Percentiles rank a stretch among this genome's conserved stretches.
These are phyloP conservation scores for Xylaria flabelliformis DNA, from an alignment of 495 filamentous ascomycete species.

Conservation along the genomic window DNA sequence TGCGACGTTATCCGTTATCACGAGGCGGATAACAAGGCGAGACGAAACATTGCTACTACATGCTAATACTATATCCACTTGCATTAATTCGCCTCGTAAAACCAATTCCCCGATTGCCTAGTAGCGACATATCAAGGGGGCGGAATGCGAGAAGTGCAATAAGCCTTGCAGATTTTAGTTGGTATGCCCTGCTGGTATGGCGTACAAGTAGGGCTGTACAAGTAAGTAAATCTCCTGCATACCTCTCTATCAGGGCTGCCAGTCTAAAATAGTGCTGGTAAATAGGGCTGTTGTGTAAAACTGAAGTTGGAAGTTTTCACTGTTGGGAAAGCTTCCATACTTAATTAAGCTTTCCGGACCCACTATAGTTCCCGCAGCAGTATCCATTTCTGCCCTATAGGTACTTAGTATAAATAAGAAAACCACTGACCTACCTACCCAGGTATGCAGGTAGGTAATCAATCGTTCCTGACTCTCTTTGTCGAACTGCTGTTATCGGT, in stretches of 20 bases:
- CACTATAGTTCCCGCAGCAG: background rate
- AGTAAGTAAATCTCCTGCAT: background rate
- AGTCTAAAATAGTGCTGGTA: background rate
- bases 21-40: background rate
- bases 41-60: background rate
- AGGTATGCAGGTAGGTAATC: background rate
- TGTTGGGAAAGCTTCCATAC: background rate
- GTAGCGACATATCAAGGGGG: background rate
- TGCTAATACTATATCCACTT: background rate
- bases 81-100: no score
- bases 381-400: background rate
- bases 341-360: background rate
- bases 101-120: background rate
- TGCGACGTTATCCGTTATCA: background rate
- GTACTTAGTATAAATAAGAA: background rate
- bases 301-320: no score
- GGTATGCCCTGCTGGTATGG: background rate
- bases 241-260: background rate
- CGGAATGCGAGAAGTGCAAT: background rate
- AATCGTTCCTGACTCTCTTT: background rate
- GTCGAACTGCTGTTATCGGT: background rate
- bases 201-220: background rate
- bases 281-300: background rate
- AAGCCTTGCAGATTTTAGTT: background rate
- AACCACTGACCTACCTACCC: background rate